A percentile compares a stretch with the other conserved stretches of the same genome.
Conservation (phyloP, 306 rosid species). For the Trifolium pratense region DNA sequence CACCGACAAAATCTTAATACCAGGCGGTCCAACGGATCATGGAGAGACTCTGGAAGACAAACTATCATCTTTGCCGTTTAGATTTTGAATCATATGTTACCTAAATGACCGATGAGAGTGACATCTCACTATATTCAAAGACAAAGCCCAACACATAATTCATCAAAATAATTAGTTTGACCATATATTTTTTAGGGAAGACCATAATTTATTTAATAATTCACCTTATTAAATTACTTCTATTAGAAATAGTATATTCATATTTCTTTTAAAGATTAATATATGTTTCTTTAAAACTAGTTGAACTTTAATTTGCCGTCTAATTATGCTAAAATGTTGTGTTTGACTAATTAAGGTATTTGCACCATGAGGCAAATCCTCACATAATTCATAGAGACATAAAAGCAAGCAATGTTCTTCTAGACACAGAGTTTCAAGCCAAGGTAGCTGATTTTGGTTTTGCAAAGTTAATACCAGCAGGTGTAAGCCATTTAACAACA, state of each 20-base stretch:
- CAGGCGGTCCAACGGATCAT: no score
- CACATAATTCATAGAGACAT: constrained; percentile 91
- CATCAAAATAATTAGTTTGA: no score
- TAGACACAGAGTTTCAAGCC: constrained; percentile 70
- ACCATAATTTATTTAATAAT: not conserved
- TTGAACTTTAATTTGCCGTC: not conserved
- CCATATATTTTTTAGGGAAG: no score
- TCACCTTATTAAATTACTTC: not conserved
- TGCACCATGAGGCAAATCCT: constrained; percentile 80
- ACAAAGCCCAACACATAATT: no score
- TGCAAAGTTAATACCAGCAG: constrained; percentile 85
- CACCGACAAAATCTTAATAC: no score
- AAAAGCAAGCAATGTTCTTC: constrained; percentile 87
- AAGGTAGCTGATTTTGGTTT: constrained; percentile 95
- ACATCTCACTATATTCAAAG: no score
- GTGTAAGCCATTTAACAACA: constrained; percentile 81
- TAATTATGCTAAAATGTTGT: not conserved
- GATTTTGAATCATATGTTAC: no score
- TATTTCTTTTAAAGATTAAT: not conserved
- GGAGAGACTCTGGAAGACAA: no score
- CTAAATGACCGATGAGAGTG: no score
- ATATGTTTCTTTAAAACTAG: not conserved
- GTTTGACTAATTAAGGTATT: constrained; percentile 55
- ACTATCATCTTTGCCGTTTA: no score
- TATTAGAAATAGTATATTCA: not conserved